Conservation (phyloP, 1,284 basidiomycete species). For the Ceratobasidium sp. region DNA sequence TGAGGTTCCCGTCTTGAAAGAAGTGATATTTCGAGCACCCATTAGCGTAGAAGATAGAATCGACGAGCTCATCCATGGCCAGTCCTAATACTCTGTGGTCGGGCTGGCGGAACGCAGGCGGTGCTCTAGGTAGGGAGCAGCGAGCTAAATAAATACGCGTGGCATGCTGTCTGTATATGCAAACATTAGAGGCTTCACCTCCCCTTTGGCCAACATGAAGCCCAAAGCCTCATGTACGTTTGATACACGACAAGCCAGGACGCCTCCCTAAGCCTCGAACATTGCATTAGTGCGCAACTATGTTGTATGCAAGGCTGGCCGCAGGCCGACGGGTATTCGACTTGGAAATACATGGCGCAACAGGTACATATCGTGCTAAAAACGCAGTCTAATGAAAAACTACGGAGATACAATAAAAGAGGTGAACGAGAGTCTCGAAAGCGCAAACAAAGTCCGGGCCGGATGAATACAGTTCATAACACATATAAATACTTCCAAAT, state of each 20-base stretch:
- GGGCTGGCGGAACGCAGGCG: background rate
- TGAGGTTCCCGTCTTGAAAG: background rate
- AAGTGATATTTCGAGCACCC: background rate
- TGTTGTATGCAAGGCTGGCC: background rate
- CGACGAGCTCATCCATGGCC: background rate
- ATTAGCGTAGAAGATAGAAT: background rate
- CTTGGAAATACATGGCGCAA: background rate
- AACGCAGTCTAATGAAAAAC: background rate
- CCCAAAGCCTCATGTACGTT: background rate
- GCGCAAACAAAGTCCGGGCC: background rate
- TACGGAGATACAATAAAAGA: background rate
- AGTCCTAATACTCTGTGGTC: too few relatives aligned
- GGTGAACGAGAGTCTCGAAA: background rate
- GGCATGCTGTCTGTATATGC: background rate
- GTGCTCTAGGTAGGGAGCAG: background rate
- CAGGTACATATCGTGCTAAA: background rate
- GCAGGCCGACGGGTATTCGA: background rate
- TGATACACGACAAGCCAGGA: too few relatives aligned
- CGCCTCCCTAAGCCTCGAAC: too few relatives aligned
- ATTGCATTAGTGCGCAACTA: too few relatives aligned
- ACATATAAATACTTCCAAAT: conserved; percentile 11
- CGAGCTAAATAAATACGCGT: background rate
- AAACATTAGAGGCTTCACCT: too few relatives aligned
- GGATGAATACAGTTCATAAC: background rate
- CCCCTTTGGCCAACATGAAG: background rate